A percentile compares a stretch with the other conserved stretches of the same genome.
These are phyloP conservation scores for Shiraia sp. DNA, from an alignment of 2,329 filamentous ascomycete species.

Conservation along the genomic window DNA sequence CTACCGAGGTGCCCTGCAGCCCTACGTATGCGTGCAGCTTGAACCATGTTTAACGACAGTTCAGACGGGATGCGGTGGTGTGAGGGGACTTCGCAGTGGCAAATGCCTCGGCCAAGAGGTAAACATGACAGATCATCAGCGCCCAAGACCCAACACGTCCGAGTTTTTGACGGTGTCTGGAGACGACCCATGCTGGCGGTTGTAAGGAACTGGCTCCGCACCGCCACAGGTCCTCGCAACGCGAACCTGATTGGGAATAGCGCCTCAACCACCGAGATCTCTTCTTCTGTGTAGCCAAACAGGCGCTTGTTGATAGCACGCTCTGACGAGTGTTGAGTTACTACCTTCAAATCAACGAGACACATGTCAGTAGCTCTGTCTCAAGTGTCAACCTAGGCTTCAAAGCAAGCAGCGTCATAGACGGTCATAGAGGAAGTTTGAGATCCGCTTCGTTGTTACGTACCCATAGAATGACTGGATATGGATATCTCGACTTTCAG, in stretches of 20 bases:
- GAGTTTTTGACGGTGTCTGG: conserved; percentile 4
- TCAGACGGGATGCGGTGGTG: not conserved
- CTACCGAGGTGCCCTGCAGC: conserved; percentile 13
- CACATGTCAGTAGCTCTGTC: no score
- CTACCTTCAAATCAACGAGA: no score
- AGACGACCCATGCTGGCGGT: conserved; percentile 1
- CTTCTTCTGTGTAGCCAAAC: conserved; percentile 16
- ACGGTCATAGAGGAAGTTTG: no score
- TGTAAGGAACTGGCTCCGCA: conserved; percentile 4
- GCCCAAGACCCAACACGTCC: conserved; percentile 1
- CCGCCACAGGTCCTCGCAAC: conserved; percentile 15
- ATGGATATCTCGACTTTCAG: no score
- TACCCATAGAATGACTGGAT: no score
- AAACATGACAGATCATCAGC: no score
- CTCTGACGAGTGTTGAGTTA: not conserved
- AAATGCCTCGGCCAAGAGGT: conserved; percentile 5
- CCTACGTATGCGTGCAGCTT: conserved; percentile 12
- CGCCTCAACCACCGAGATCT: conserved; percentile 24
- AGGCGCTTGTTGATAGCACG: conserved; percentile 12
- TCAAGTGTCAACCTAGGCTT: no score
- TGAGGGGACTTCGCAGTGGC: conserved; percentile 3
- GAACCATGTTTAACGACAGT: no score
- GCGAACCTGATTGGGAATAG: conserved; percentile 17
- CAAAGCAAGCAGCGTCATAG: no score
- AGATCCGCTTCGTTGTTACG: no score